phyloP scores from a whole-genome alignment of 345 rosid species.

The Microcos paniculata region DNA sequence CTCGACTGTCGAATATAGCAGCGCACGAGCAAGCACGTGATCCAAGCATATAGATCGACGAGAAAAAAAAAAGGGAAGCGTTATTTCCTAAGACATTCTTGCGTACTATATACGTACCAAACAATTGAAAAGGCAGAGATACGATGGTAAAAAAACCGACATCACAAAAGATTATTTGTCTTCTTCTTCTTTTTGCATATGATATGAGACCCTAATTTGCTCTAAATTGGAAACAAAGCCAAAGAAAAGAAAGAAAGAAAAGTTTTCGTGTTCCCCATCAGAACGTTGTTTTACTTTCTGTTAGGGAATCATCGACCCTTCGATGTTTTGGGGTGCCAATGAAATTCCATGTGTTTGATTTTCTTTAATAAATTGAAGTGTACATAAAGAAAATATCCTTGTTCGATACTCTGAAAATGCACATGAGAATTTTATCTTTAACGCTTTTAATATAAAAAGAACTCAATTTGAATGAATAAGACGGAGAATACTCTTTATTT shows the following conservation, averaged over 20 bases:
- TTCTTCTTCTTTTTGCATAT: neutral
- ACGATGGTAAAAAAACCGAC: neutral
- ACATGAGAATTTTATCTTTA: no score
- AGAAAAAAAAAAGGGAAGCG: neutral
- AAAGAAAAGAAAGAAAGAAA: no score
- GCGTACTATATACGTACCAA: neutral
- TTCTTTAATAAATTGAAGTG: neutral
- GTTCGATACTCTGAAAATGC: no score
- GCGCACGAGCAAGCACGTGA: conserved; percentile 20
- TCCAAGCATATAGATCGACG: neutral
- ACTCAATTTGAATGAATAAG: no score
- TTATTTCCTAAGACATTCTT: neutral
- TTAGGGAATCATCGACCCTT: neutral
- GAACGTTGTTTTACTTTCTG: conserved; percentile 9
- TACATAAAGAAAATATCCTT: neutral
- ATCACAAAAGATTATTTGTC: neutral
- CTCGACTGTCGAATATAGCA: neutral
- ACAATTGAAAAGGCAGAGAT: neutral
- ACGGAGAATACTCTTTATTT: no score
- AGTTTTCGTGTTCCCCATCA: neutral
- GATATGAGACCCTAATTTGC: neutral
- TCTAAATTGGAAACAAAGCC: neutral
- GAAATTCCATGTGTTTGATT: neutral
- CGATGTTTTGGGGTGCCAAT: neutral
- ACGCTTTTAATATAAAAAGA: no score